Evolutionary conservation across 345 rosid species (phyloP).

Genomic region (Hevea brasiliensis): DNA sequence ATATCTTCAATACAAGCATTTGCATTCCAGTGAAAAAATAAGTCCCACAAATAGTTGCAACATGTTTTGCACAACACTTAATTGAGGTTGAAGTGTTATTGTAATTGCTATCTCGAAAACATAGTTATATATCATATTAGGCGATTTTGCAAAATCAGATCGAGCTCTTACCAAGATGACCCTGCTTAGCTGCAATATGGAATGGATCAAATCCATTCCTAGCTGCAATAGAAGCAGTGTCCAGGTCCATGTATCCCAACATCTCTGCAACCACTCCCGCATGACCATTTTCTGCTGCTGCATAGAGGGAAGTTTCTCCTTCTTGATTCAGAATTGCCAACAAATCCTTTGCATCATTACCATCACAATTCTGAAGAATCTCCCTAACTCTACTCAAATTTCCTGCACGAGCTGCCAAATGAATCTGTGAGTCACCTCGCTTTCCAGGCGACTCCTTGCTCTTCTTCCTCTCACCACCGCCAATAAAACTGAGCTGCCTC

Average conservation of each 20-base stretch:
- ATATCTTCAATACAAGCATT: neutral
- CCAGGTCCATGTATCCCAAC: conserved; percentile 72
- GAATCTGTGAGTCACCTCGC: conserved; percentile 85
- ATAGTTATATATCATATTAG: too few species aligned
- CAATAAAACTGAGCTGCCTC: conserved; percentile 90
- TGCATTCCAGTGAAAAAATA: neutral
- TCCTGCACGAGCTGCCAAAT: conserved; percentile 82
- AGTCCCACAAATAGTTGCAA: too few species aligned
- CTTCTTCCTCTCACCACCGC: conserved; percentile 67
- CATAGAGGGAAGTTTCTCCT: conserved; percentile 93
- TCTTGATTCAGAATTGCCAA: conserved; percentile 74
- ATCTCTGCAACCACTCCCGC: conserved; percentile 62
- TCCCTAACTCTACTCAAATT: conserved; percentile 66
- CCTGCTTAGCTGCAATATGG: conserved; percentile 94
- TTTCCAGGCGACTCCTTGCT: conserved; percentile 93
- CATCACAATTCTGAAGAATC: conserved; percentile 49
- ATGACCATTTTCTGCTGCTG: conserved; percentile 83
- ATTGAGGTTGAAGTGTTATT: neutral
- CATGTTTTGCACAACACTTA: too few species aligned
- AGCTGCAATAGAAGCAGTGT: conserved; percentile 66
- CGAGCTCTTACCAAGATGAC: conserved; percentile 73
- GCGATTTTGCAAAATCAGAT: neutral
- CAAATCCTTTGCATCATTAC: conserved; percentile 47
- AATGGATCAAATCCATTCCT: conserved; percentile 89
- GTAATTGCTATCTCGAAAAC: neutral